Conservation (phyloP, 352 stramenopile species). For the Phytophthora pini region DNA sequence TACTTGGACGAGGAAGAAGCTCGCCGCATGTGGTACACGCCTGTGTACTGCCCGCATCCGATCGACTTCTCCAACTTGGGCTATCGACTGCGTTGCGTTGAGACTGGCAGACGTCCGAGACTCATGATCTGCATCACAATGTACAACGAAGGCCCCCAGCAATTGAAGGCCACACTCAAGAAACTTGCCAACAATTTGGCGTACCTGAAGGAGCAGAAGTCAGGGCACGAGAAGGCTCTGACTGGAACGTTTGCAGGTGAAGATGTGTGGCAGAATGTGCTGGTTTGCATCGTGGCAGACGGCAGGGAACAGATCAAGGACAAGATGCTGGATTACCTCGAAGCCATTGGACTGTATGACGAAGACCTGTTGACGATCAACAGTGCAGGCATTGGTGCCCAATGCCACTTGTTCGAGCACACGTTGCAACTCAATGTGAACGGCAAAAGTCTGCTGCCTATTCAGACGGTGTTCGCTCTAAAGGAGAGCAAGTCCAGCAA, state of each 20-base stretch:
- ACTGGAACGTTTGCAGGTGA: constrained; percentile 59
- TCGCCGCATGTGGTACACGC: constrained; percentile 82
- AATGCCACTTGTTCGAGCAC: constrained; percentile 89
- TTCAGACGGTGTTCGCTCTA: constrained; percentile 81
- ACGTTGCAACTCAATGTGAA: constrained; percentile 81
- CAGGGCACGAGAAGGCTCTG: constrained; percentile 42
- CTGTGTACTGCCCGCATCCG: constrained; percentile 71
- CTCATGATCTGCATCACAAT: constrained; percentile 90
- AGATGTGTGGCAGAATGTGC: constrained; percentile 83
- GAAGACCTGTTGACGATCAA: constrained; percentile 89
- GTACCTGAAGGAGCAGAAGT: constrained; percentile 64
- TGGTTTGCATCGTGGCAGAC: constrained; percentile 84
- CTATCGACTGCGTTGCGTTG: constrained; percentile 81
- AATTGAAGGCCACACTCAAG: constrained; percentile 76
- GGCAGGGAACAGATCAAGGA: constrained; percentile 74
- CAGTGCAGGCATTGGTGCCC: constrained; percentile 78
- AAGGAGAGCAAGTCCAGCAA: constrained; percentile 88
- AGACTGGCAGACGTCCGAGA: constrained; percentile 70
- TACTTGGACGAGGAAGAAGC: constrained; percentile 80
- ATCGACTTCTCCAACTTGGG: constrained; percentile 82
- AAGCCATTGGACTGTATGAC: constrained; percentile 79
- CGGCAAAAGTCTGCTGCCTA: constrained; percentile 68
- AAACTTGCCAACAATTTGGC: constrained; percentile 87
- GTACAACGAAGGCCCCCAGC: constrained; percentile 79
- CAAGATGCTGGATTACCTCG: constrained; percentile 87